A percentile compares a stretch with the other conserved stretches of the same genome.
phyloP scores from a whole-genome alignment of 2,329 filamentous ascomycete genomes.

The Colletotrichum cuscutae region DNA sequence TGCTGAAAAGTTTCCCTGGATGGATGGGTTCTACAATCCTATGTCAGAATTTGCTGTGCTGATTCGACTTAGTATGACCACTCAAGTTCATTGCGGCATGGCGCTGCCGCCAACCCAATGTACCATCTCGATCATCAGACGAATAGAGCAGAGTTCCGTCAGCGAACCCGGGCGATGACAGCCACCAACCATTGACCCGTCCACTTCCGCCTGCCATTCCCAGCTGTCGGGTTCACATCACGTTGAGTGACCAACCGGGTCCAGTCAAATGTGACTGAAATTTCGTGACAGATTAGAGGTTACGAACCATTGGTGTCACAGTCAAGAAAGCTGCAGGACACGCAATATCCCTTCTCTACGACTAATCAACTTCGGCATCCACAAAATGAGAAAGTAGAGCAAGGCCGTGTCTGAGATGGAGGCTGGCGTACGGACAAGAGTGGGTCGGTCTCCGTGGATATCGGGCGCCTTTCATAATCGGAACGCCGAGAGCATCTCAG shows the following conservation, averaged over 20 bases:
- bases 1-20: not conserved
- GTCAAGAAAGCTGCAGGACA: not conserved
- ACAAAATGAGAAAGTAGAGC: not conserved
- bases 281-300: slow-evolving; percentile 10
- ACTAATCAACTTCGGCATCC: not conserved
- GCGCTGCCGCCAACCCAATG: not conserved
- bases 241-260: not conserved
- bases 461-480: not conserved
- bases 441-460: not conserved
- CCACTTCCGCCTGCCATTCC: not conserved
- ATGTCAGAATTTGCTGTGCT: not conserved
- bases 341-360: not conserved
- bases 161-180: not conserved
- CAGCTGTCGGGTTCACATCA: slow-evolving; percentile 7
- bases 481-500: not conserved
- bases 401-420: not conserved
- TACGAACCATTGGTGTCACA: slow-evolving; percentile 7
- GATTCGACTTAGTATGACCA: not conserved
- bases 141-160: not conserved
- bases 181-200: not conserved
- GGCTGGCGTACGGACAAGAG: not conserved
- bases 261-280: not conserved
- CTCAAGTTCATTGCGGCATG: not conserved
- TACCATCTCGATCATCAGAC: not conserved
- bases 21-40: too few relatives aligned